Evolutionary conservation across 2,329 filamentous ascomycete genomes (phyloP).

Genomic region (Penicillium sp.): DNA sequence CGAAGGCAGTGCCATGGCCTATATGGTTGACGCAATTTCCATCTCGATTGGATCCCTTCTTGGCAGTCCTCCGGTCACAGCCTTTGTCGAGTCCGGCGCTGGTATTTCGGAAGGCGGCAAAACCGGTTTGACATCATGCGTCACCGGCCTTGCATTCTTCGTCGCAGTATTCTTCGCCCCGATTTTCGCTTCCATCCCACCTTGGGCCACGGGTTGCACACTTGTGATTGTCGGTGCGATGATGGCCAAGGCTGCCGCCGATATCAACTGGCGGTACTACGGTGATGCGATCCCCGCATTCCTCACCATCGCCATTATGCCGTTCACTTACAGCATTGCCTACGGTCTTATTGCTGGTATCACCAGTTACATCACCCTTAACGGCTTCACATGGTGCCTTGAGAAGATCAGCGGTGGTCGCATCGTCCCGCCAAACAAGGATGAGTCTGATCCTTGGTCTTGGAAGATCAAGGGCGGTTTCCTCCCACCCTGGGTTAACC

Average conservation of each 20-base stretch:
- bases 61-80: constrained; percentile 76
- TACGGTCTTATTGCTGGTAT: constrained; percentile 82
- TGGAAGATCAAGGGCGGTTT: constrained; percentile 73
- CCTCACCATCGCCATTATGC: constrained; percentile 80
- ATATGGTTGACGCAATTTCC: constrained; percentile 73
- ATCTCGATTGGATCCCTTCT: constrained; percentile 79
- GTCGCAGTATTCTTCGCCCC: constrained; percentile 85
- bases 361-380: constrained; percentile 72
- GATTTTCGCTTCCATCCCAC: constrained; percentile 84
- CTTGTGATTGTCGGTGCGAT: constrained; percentile 82
- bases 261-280: constrained; percentile 87
- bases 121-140: constrained; percentile 78
- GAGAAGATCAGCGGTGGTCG: constrained; percentile 65
- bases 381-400: constrained; percentile 67
- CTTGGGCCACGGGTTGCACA: constrained; percentile 88
- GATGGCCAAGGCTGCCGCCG: constrained; percentile 74
- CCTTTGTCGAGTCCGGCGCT: constrained; percentile 85
- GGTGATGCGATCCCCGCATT: constrained; percentile 84
- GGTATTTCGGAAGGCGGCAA: constrained; percentile 85
- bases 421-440: constrained; percentile 71
- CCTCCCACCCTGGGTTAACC: constrained; percentile 69
- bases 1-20: constrained; percentile 78
- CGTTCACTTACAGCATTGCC: constrained; percentile 85
- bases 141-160: constrained; percentile 79
- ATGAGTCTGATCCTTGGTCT: constrained; percentile 76